Evolutionary conservation across 345 rosid species (phyloP).

Genomic region (Salix arbutifolia): DNA sequence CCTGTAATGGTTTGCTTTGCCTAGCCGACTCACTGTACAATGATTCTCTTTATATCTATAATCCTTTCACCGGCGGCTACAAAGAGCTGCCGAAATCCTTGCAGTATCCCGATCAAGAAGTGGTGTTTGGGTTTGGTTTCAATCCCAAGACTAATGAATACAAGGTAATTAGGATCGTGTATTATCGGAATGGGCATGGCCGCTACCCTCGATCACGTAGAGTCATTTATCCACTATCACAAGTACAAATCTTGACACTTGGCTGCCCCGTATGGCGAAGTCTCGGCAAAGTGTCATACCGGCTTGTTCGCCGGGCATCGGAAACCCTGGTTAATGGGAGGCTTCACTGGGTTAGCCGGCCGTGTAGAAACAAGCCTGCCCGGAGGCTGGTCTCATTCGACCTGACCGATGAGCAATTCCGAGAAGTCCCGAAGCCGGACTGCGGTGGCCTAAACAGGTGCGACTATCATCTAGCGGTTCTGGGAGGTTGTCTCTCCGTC

Average conservation of each 20-base stretch:
- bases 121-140: constrained; percentile 42
- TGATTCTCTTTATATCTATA: constrained; percentile 24
- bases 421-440: constrained; percentile 71
- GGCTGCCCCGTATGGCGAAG: constrained; percentile 51
- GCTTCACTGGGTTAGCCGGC: constrained; percentile 75
- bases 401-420: constrained; percentile 62
- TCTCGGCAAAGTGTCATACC: constrained; percentile 59
- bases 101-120: constrained; percentile 26
- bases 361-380: constrained; percentile 51
- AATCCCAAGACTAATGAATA: constrained; percentile 24
- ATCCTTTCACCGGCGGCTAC: constrained; percentile 38
- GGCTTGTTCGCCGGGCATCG: constrained; percentile 49
- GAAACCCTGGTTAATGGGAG: constrained; percentile 73
- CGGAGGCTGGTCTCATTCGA: constrained; percentile 71
- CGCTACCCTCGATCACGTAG: constrained; percentile 24
- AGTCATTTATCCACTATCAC: constrained; percentile 21
- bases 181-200: constrained; percentile 22
- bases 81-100: constrained; percentile 27
- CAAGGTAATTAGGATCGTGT: constrained; percentile 39
- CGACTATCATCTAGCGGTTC: constrained; percentile 50
- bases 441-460: constrained; percentile 58
- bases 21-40: constrained; percentile 26
- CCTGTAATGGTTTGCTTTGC: constrained; percentile 44
- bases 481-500: constrained; percentile 60
- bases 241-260: constrained; percentile 33